These are phyloP conservation scores for Gossypium arboreum DNA, from an alignment of 345 rosid species.

Conservation along the genomic window DNA sequence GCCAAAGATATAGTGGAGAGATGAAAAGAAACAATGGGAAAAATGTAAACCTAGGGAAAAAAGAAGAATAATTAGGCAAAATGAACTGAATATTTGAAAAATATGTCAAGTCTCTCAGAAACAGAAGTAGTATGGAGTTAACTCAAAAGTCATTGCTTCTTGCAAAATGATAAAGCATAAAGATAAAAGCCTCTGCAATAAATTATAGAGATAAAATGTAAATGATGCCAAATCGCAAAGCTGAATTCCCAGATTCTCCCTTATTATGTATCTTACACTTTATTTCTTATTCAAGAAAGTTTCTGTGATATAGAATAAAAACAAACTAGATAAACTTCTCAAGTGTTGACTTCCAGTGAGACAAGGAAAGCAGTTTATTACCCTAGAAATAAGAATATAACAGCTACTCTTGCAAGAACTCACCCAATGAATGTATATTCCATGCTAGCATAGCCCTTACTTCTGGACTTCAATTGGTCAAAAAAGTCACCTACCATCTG, in stretches of 20 bases:
- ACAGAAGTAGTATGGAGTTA: neutral
- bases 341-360: neutral
- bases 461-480: constrained; percentile 90
- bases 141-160: neutral
- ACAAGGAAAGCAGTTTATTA: neutral
- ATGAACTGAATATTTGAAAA: neutral
- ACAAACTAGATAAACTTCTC: neutral
- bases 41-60: neutral
- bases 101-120: neutral
- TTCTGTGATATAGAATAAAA: neutral
- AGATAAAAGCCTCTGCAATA: neutral
- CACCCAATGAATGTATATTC: constrained; percentile 87
- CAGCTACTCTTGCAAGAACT: constrained; percentile 18
- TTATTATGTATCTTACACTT: neutral
- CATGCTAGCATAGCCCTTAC: constrained; percentile 99
- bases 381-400: neutral
- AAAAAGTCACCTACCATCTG: constrained; percentile 99
- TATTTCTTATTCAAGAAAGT: neutral
- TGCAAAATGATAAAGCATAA: neutral
- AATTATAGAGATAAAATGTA: neutral
- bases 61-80: constrained; percentile 1
- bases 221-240: neutral
- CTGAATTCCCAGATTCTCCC: neutral
- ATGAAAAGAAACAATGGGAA: neutral
- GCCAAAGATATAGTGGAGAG: neutral